phyloP scores from a whole-genome alignment of 495 filamentous ascomycete species.

The Aspergillus avenaceus region DNA sequence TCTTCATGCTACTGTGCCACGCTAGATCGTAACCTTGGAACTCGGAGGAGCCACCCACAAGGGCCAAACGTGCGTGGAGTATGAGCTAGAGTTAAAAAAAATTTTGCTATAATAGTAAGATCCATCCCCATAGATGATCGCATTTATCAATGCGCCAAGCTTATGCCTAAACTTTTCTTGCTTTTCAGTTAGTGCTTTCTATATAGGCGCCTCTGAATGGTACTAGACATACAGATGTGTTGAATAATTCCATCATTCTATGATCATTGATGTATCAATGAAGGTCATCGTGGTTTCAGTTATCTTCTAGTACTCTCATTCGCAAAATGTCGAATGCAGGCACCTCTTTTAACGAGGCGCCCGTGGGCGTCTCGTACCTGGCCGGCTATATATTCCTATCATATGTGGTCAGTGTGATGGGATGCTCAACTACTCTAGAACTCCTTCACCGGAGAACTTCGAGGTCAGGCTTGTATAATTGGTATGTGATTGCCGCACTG shows the following conservation, averaged over 20 bases:
- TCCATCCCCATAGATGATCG: background rate
- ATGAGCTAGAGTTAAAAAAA: background rate
- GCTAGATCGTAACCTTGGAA: conserved; percentile 2
- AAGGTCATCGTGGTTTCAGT: background rate
- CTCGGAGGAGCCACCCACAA: background rate
- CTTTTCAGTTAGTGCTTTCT: background rate
- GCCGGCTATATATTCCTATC: conserved; percentile 66
- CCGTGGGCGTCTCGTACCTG: conserved; percentile 43
- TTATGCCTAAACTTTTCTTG: background rate
- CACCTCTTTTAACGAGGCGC: conserved; percentile 1
- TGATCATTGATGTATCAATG: conserved; percentile 2
- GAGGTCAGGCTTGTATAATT: conserved; percentile 62
- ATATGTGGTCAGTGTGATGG: conserved; percentile 73
- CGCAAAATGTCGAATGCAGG: conserved; percentile 20
- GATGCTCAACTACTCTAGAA: conserved; percentile 74
- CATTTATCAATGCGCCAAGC: background rate
- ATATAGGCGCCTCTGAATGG: background rate
- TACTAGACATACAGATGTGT: background rate
- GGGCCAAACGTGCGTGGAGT: conserved; percentile 3
- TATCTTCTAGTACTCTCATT: conserved; percentile 1
- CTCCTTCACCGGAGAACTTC: conserved; percentile 74
- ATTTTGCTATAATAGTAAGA: conserved; percentile 5
- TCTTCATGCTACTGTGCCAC: background rate
- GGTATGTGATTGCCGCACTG: conserved; percentile 37
- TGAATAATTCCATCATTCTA: background rate